Evolutionary conservation across 805 yeast species (phyloP), one percentile per base, ranked within the genome.

Genomic region (Candida ortonii): DNA sequence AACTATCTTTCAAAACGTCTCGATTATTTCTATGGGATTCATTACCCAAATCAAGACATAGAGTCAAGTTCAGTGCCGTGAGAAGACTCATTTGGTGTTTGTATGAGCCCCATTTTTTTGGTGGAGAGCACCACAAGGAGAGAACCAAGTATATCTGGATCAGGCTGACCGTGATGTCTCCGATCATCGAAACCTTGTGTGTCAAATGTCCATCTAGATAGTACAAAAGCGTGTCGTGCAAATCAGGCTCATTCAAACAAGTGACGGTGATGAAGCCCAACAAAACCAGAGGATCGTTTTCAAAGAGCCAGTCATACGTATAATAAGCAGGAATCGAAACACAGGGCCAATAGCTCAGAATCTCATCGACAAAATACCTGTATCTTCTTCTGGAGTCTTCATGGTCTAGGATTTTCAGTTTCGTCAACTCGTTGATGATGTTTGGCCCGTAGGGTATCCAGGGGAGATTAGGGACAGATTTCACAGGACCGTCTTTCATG

Each of bases 111-210:
- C 71, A 64, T 44, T 63, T 65, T 22, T 64, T 59, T 6, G 78
- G 76, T 1, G 79, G 78, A 3, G 73, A 59, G 31, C 71, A 67
- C 80, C 80, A 74, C 6, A 70, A 46, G 5, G 77, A 70, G 8
- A 73, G 48, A 1, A 70, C 59, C 36, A 71, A 46, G 41, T 70
- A 71, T 1, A 66, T 57, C 33, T 65, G 67, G 15, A 73, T 65
- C 28, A 68, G 47, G 39, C 58, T 62, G 28, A 58, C 62, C 3
- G 70, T 56, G 32, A 73, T 63, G 34, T 64, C 70, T 16, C 70
- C 67, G 7, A 71, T 63, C 11, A 70, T 59, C 24, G 64, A 65
- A 4, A 72, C 66, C 20, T 60, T 59, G 32, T 68, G 62, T 1
- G 76, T 68, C 21, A 74, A 44, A 39, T 62, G 63, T 10, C 65